Conservation (phyloP, 139 green algal species). For the Coccomyxa sp. region DNA sequence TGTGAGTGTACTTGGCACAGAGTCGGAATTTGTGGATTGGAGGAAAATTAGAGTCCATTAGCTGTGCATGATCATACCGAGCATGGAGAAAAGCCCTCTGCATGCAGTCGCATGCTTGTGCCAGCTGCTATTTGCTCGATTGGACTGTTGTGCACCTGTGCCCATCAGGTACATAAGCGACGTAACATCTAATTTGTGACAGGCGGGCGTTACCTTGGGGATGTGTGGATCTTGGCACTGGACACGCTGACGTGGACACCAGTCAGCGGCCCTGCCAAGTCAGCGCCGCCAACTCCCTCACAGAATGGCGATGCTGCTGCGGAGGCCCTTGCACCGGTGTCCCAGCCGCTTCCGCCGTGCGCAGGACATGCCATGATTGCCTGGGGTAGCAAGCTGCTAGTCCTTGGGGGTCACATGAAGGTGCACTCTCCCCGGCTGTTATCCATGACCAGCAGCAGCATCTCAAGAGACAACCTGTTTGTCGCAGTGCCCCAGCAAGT, state of each 20-base stretch:
- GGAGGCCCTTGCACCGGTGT: background rate
- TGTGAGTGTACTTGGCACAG: too few species aligned
- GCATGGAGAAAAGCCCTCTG: too few species aligned
- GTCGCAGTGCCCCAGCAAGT: too few species aligned
- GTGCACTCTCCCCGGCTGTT: slow-evolving; percentile 19
- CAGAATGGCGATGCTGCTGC: background rate
- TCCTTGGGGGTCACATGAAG: slow-evolving; percentile 81
- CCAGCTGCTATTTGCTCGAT: too few species aligned
- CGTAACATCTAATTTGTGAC: background rate
- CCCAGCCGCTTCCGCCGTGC: slow-evolving; percentile 36
- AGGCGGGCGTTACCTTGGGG: slow-evolving; percentile 81
- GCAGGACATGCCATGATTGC: slow-evolving; percentile 53
- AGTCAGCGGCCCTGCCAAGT: slow-evolving; percentile 6
- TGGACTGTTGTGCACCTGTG: too few species aligned
- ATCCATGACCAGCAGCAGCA: background rate
- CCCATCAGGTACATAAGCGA: too few species aligned
- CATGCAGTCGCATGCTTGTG: too few species aligned
- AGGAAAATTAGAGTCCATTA: too few species aligned
- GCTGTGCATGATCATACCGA: too few species aligned
- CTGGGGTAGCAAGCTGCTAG: slow-evolving; percentile 57
- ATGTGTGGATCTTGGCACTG: slow-evolving; percentile 82
- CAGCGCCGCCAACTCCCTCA: background rate
- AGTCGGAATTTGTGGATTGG: too few species aligned
- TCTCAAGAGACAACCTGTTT: background rate
- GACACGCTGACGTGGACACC: slow-evolving; percentile 61